These are phyloP conservation scores for Fusarium nematophilum DNA, from an alignment of 2,329 filamentous ascomycete genomes.

Conservation along the genomic window DNA sequence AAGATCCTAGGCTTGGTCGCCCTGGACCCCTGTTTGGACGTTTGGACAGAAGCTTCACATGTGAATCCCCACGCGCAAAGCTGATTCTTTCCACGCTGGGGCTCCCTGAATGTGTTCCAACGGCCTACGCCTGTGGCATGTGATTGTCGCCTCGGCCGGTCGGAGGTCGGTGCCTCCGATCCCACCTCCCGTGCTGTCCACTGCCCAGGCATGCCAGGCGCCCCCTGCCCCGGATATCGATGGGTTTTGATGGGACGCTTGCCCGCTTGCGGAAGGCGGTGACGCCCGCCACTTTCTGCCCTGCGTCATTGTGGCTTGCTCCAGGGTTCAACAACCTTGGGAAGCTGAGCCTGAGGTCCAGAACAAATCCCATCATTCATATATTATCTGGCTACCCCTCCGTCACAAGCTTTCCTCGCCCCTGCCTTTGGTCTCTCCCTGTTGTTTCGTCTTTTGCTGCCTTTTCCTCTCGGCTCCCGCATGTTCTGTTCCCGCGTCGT, in stretches of 20 bases:
- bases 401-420: constrained; percentile 27
- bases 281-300: constrained; percentile 38
- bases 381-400: constrained; percentile 36
- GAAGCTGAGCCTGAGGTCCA: constrained; percentile 34
- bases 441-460: constrained; percentile 5
- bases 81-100: not conserved
- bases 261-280: constrained; percentile 41
- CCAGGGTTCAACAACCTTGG: constrained; percentile 45
- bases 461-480: constrained; percentile 7
- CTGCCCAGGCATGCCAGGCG: not conserved
- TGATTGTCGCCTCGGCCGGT: constrained; percentile 41
- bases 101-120: not conserved
- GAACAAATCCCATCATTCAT: constrained; percentile 21
- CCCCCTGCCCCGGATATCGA: constrained; percentile 35
- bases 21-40: constrained; percentile 31
- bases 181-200: constrained; percentile 4
- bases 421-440: constrained; percentile 9
- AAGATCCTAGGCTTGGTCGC: constrained; percentile 23
- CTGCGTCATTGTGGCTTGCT: constrained; percentile 46
- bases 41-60: constrained; percentile 27
- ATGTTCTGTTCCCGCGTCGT: constrained; percentile 41
- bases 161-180: constrained; percentile 23
- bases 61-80: constrained; percentile 34
- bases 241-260: constrained; percentile 45
- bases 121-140: constrained; percentile 28